Evolutionary conservation across 176 grass and related monocot species (phyloP).

Genomic region (Paspalum notatum): DNA sequence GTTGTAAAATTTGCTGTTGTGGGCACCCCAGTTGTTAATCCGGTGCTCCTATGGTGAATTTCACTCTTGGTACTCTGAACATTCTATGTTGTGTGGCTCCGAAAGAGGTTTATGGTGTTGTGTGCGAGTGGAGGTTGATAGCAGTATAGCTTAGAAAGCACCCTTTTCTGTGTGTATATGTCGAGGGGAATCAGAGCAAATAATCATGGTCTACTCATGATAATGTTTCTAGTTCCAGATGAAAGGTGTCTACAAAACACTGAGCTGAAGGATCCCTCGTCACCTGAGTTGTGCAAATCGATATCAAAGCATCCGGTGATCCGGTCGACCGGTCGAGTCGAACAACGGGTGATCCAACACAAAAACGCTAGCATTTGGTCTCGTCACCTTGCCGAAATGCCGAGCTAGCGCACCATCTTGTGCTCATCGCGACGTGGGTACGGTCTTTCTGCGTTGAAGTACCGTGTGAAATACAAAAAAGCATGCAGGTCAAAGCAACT

Average conservation of each 20-base stretch:
- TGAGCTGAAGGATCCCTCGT: background rate
- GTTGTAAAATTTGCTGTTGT: constrained; percentile 17
- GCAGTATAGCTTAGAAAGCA: background rate
- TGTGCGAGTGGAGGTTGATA: constrained; percentile 1
- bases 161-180: background rate
- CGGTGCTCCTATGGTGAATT: background rate
- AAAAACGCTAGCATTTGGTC: background rate
- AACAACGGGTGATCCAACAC: background rate
- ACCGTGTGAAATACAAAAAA: too few relatives aligned
- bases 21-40: background rate
- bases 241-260: background rate
- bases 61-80: background rate
- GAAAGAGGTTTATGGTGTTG: background rate
- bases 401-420: too few relatives aligned
- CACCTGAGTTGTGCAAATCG: background rate
- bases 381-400: background rate
- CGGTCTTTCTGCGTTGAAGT: too few relatives aligned
- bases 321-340: background rate
- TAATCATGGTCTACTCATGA: background rate
- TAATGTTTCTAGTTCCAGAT: background rate
- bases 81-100: background rate
- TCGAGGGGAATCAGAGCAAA: background rate
- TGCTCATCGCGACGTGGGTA: too few relatives aligned
- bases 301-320: background rate
- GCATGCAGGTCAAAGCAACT: too few relatives aligned